Base-by-base conservation (phyloP, 2,329 filamentous ascomycete genomes). In the Lachnellula willkommii region DNA sequence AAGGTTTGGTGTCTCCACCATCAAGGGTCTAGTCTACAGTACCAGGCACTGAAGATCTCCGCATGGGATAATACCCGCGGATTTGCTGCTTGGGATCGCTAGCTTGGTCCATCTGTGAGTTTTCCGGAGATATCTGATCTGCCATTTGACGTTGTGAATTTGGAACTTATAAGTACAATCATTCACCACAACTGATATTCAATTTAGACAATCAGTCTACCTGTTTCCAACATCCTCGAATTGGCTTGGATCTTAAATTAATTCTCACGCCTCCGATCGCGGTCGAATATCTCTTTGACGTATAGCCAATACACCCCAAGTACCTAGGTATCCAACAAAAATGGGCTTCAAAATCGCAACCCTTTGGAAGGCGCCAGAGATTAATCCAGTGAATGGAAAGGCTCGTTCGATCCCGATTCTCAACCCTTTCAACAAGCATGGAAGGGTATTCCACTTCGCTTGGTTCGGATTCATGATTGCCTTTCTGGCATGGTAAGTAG, bases 381-480 rank as follows among this genome's bases (percentile, higher is more conserved):
- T 68, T 20, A 95, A 95, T 71, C 89, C 90, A 9, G 81, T 90
- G 74, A 96, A 87, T 75, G 79, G 81, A 56, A 96, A 96, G 71
- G 91, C 91, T 53, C 83, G 81, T 58, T 88, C 88, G 0, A 82
- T 96, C 47, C 91, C 91, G 0, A 70, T 89, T 22, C 75, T 96
- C 59, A 95, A 95, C 70, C 82, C 87, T 0, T 69, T 92, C 65
- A 80, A 95, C 70, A 75, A 84, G 64, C 91, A 96, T 75, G 91
- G 90, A 39, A 81, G 90, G 6, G 90, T 94, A 0, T 95, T 95
- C 73, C 90, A 92, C 77, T 95, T 95, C 74, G 88, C 88, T 1
- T 94, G 89, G 84, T 79, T 91, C 48, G 89, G 89, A 2, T 94
- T 94, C 72, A 85, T 94, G 80, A 81, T 93, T 52, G 87, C 89